phyloP scores from a whole-genome alignment of 1,284 basidiomycete genomes.

The Anthracocystis panici-leucophaei region DNA sequence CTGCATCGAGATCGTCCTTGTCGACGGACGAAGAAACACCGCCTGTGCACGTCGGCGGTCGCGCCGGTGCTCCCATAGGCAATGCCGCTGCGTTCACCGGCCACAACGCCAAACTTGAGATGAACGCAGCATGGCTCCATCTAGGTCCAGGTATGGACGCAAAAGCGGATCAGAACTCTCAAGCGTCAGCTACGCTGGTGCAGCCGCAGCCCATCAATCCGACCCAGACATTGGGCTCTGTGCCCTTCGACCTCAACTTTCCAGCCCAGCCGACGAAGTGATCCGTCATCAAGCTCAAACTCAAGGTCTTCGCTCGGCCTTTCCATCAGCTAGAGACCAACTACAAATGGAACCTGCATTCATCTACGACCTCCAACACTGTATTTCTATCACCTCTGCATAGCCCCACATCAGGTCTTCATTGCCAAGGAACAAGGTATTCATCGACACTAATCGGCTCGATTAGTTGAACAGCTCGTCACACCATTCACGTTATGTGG shows the following conservation, averaged over 20 bases:
- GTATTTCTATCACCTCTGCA: constrained; percentile 39
- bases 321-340: no score
- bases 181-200: constrained; percentile 10
- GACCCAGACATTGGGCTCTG: constrained; percentile 16
- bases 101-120: constrained; percentile 1
- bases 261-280: constrained; percentile 9
- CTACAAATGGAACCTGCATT: no score
- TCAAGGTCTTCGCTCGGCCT: no score
- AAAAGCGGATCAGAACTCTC: not conserved
- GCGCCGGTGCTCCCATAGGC: not conserved
- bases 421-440: not conserved
- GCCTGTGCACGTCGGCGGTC: not conserved
- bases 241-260: constrained; percentile 27
- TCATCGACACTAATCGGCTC: not conserved
- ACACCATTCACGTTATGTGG: constrained; percentile 26
- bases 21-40: constrained; percentile 46
- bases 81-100: not conserved
- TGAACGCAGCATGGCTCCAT: constrained; percentile 13
- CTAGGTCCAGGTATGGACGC: not conserved
- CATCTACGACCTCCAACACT: constrained; percentile 5
- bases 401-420: not conserved
- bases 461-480: constrained; percentile 3
- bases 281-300: not conserved
- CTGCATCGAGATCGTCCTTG: constrained; percentile 24
- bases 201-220: constrained; percentile 33